Evolutionary conservation across 2,329 filamentous ascomycete species (phyloP), one percentile per base, ranked within the genome.

Genomic region (Nemania diffusa): DNA sequence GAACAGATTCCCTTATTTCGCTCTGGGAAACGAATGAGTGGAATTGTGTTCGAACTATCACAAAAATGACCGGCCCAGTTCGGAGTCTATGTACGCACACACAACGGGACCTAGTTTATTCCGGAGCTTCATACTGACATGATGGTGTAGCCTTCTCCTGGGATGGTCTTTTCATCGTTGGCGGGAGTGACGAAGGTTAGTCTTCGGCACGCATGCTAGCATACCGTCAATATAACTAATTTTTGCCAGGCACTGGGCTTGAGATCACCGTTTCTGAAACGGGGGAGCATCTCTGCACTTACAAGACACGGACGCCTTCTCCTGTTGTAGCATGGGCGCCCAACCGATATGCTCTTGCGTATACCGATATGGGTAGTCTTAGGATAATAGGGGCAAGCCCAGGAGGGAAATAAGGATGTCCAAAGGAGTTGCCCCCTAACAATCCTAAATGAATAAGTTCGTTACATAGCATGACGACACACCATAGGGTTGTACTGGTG

Each of bases 11-110:
- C 1, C 86, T 93, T 57, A 91, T 94, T 71, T 85, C 90, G 5
- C 82, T 95, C 2, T 95, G 92, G 90, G 91, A 94, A 74, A 94
- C 92, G 3, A 84, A 85, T 46, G 89, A 92, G 71, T 94, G 91
- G 91, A 88, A 92, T 63, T 94, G 91, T 75, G 86, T 90, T 74
- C 86, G 90, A 67, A 93, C 91, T 0, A 83, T 94, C 48, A 88
- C 88, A 40, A 85, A 87, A 72, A 91, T 92, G 82, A 84, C 86
- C 9, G 90, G 90, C 1, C 88, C 91, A 2, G 89, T 94, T 29
- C 86, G 88, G 74, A 92, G 87, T 75, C 84, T 94, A 64, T 88
- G 87, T 88, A 78, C 68, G 85, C 81, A 59, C 40, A 22, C 46
- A 55, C 24, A 48, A 29, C 15, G 63, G n/a, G 5, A 48, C 17